Percentiles rank a stretch among this genome's conserved stretches.
phyloP scores from a whole-genome alignment of 1,284 basidiomycete species.

The Cryptococcus floricola region DNA sequence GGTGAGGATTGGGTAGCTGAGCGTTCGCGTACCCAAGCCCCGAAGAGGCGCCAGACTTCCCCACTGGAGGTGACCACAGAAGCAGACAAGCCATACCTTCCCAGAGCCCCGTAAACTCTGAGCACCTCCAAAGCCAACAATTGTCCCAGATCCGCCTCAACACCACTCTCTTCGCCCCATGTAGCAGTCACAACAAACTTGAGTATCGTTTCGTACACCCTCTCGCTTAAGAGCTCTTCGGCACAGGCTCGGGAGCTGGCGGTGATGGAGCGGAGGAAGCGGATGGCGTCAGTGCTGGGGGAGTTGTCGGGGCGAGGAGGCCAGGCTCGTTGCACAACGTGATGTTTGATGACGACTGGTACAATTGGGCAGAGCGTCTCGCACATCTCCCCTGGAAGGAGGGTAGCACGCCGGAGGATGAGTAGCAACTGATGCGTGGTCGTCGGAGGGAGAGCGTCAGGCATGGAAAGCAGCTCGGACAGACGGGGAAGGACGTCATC shows the following conservation, averaged over 20 bases:
- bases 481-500: constrained; percentile 35
- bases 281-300: constrained; percentile 55
- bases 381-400: constrained; percentile 58
- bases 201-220: constrained; percentile 62
- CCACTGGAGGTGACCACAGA: constrained; percentile 28
- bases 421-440: constrained; percentile 56
- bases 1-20: not conserved
- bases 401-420: constrained; percentile 61
- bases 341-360: constrained; percentile 51
- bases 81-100: constrained; percentile 71
- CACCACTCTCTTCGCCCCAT: constrained; percentile 9
- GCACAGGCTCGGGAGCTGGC: constrained; percentile 67
- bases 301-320: constrained; percentile 36
- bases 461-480: constrained; percentile 24
- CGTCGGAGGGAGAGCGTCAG: constrained; percentile 20
- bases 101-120: constrained; percentile 64
- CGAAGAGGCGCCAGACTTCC: constrained; percentile 39
- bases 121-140: constrained; percentile 60
- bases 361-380: constrained; percentile 58
- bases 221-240: constrained; percentile 53
- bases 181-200: constrained; percentile 62
- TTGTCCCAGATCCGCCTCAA: constrained; percentile 34
- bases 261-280: constrained; percentile 61
- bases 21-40: constrained; percentile 20
- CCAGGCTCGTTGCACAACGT: constrained; percentile 40